Evolutionary conservation across 768 basidiomycete genomes (phyloP).

Genomic region (Lyophyllum decastes): DNA sequence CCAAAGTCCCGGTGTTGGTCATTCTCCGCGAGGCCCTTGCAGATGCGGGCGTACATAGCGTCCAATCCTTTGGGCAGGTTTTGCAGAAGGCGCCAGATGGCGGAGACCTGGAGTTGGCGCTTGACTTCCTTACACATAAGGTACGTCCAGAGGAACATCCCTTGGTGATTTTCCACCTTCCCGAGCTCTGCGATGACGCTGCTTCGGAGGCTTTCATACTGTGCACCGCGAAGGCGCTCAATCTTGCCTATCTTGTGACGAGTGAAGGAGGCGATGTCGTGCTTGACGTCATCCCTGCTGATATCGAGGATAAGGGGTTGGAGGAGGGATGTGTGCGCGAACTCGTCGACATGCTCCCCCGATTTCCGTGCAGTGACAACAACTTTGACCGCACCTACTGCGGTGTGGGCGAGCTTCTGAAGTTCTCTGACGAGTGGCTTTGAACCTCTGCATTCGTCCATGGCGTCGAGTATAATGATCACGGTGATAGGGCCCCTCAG

Average conservation of each 20-base stretch:
- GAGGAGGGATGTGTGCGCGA: neutral
- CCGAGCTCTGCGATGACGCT: neutral
- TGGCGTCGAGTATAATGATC: conserved; percentile 1
- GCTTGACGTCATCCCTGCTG: neutral
- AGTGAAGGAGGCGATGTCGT: conserved; percentile 4
- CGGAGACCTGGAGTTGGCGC: neutral
- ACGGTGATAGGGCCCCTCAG: neutral
- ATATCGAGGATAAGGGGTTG: neutral
- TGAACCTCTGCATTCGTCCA: conserved; percentile 9
- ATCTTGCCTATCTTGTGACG: neutral
- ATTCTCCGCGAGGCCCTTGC: conserved; percentile 1
- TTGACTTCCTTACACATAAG: conserved; percentile 9
- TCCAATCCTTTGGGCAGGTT: conserved; percentile 4
- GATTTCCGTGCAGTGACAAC: conserved; percentile 4
- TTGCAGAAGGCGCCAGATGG: neutral
- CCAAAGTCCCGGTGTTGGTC: conserved; percentile 1
- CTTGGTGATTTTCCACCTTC: conserved; percentile 4
- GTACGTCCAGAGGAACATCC: conserved; percentile 12
- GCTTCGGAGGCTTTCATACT: neutral
- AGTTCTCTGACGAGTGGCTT: neutral
- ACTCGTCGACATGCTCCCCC: neutral
- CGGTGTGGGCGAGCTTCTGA: neutral
- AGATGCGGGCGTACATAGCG: conserved; percentile 8
- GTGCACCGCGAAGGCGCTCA: neutral
- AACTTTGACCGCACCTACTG: neutral